Evolutionary conservation across 1,284 basidiomycete species (phyloP), one percentile per base, ranked within the genome.

Genomic region (Heliocybe sulcata): DNA sequence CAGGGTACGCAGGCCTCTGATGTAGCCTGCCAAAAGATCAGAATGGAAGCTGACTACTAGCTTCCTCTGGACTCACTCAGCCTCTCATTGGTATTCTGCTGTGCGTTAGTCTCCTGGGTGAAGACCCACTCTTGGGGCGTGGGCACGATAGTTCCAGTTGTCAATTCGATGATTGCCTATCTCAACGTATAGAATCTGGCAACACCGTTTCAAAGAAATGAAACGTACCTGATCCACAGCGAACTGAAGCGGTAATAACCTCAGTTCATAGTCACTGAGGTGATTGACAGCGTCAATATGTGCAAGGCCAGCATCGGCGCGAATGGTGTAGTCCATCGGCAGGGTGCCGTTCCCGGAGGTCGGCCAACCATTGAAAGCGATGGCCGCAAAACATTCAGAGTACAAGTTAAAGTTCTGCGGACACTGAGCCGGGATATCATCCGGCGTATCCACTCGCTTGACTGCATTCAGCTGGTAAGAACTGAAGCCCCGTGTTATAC

Each of bases 211-310:
- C 49, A 16, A 54, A n/a, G 31, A 11, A 8, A n/a, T 4, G 25
- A 29, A 50, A 66, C 72, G 52, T 57, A 84, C 86, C 63, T 80
- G 74, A 61, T 92, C 90, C 31, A 92, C 72, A 3, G 88, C 86
- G 77, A 87, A 87, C 61, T 92, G 90, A 14, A 92, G 64, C 1
- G 90, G 90, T 19, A 92, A 65, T 26, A 87, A 73, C 52, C 85
- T 73, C 54, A 71, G 69, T 65, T 90, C 87, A 61, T 85, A 83
- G 68, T 90, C 87, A 57, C 86, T 83, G 1, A 67, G 76, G 63
- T 89, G 85, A 27, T 74, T 72, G 31, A 74, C 70, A 2, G 90
- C 87, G 61, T 91, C 79, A 57, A 92, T 78, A 55, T 79, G 77
- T 26, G 69, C 68, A 25, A 90, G 69, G 6, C 89, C 88, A 2